phyloP scores from a whole-genome alignment of 805 yeast genomes.

The Ogataea thermomethanolica region DNA sequence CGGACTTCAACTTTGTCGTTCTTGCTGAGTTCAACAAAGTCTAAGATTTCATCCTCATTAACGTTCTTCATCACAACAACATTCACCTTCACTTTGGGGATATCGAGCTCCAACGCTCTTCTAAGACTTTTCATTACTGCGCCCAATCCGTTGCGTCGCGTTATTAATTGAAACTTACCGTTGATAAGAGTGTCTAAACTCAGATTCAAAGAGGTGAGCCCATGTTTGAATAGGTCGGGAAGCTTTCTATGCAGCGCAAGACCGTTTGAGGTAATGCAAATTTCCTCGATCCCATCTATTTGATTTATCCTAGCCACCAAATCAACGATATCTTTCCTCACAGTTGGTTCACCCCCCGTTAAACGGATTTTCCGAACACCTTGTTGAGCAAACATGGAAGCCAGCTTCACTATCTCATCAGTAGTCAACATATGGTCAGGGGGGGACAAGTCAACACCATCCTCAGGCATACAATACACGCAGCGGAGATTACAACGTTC shows the following conservation, averaged over 20 bases:
- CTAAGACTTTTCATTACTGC: slow-evolving; percentile 44
- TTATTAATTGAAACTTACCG: slow-evolving; percentile 47
- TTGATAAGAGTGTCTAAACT: slow-evolving; percentile 49
- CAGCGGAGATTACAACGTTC: slow-evolving; percentile 48
- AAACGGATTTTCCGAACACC: slow-evolving; percentile 51
- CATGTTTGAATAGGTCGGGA: slow-evolving; percentile 38
- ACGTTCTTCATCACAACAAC: slow-evolving; percentile 47
- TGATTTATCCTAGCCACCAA: slow-evolving; percentile 37
- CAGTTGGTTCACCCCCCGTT: slow-evolving; percentile 59
- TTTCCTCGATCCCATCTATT: slow-evolving; percentile 42
- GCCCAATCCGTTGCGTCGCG: slow-evolving; percentile 47
- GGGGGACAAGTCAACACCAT: slow-evolving; percentile 49
- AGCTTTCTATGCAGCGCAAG: slow-evolving; percentile 47
- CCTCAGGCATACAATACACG: slow-evolving; percentile 55
- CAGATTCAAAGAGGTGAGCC: slow-evolving; percentile 46
- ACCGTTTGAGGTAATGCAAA: slow-evolving; percentile 53
- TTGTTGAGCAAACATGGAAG: slow-evolving; percentile 41
- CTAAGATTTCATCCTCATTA: slow-evolving; percentile 49
- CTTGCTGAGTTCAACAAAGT: slow-evolving; percentile 42
- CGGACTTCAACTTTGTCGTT: slow-evolving; percentile 43
- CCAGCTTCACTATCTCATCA: slow-evolving; percentile 42
- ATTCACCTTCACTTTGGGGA: slow-evolving; percentile 46
- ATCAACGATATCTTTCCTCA: slow-evolving; percentile 46
- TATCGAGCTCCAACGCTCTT: slow-evolving; percentile 40
- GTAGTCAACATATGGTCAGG: slow-evolving; percentile 38